Evolutionary conservation across 2,329 filamentous ascomycete genomes (phyloP).

Genomic region (Claviceps sorghi): DNA sequence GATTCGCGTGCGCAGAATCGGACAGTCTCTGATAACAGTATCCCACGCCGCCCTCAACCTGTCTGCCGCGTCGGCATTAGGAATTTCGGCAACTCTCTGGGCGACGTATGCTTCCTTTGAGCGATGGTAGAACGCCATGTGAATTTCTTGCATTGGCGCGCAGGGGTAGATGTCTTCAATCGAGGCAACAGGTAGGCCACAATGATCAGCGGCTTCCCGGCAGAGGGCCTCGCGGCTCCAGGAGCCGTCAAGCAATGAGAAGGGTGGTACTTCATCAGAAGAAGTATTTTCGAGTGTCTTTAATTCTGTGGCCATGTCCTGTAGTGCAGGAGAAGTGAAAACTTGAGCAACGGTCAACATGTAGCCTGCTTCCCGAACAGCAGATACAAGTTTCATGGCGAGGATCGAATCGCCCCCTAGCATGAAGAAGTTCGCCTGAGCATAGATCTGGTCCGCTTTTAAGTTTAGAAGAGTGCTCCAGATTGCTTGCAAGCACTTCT

Average conservation of each 20-base stretch:
- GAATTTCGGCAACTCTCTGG: constrained; percentile 6
- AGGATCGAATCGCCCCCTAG: constrained; percentile 1
- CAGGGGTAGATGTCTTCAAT: constrained; percentile 12
- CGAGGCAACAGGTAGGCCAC: constrained; percentile 3
- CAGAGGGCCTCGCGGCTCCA: neutral
- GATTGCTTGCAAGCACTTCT: neutral
- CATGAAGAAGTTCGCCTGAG: constrained; percentile 1
- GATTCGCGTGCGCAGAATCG: constrained; percentile 8
- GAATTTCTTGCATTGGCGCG: constrained; percentile 11
- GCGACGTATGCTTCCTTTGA: constrained; percentile 8
- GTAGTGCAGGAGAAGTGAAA: neutral
- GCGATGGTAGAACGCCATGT: constrained; percentile 8
- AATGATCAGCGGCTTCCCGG: constrained; percentile 5
- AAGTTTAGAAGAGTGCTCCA: neutral
- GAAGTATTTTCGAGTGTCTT: neutral
- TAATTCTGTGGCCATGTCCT: neutral
- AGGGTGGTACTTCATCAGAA: neutral
- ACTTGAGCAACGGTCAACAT: neutral
- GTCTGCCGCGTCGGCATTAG: neutral
- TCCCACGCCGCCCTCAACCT: constrained; percentile 8
- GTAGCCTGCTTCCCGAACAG: neutral
- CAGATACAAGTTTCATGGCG: constrained; percentile 3
- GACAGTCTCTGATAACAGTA: constrained; percentile 5
- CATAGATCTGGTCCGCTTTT: neutral
- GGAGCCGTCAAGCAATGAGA: neutral